phyloP scores from a whole-genome alignment of 2,329 filamentous ascomycete species.

The Aureobasidium lini region DNA sequence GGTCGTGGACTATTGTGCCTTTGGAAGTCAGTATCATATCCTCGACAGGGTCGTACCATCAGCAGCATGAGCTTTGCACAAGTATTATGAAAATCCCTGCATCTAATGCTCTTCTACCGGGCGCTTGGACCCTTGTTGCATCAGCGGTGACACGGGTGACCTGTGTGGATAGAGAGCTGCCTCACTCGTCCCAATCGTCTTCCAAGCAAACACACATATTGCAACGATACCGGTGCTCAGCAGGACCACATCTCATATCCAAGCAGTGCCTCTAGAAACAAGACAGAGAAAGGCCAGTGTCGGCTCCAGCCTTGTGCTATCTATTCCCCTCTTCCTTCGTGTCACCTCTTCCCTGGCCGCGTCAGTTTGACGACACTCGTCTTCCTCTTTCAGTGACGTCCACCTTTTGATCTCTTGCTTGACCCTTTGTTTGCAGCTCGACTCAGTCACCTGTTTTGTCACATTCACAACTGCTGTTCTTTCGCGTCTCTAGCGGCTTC shows the following conservation, averaged over 20 bases:
- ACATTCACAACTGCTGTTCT: neutral
- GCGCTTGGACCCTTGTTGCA: neutral
- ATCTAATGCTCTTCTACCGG: neutral
- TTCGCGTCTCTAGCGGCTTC: neutral
- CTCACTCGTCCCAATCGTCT: neutral
- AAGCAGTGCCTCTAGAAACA: neutral
- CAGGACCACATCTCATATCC: neutral
- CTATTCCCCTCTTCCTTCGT: neutral
- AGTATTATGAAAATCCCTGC: neutral
- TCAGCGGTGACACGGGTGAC: conserved; percentile 5
- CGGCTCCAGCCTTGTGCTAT: neutral
- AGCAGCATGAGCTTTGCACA: neutral
- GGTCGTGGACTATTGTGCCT: neutral
- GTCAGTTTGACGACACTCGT: neutral
- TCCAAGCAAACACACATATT: neutral
- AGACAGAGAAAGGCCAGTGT: neutral
- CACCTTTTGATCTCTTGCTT: neutral
- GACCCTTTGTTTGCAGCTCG: neutral
- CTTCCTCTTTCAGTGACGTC: neutral
- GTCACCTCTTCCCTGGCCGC: neutral
- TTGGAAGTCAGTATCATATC: neutral
- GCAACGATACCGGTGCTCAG: neutral
- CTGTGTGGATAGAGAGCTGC: neutral
- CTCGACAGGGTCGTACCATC: neutral
- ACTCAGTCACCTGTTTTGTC: neutral